Percentiles rank a stretch among this genome's conserved stretches.
phyloP scores from a whole-genome alignment of 805 yeast genomes.

The Lipomyces chichibuensis region DNA sequence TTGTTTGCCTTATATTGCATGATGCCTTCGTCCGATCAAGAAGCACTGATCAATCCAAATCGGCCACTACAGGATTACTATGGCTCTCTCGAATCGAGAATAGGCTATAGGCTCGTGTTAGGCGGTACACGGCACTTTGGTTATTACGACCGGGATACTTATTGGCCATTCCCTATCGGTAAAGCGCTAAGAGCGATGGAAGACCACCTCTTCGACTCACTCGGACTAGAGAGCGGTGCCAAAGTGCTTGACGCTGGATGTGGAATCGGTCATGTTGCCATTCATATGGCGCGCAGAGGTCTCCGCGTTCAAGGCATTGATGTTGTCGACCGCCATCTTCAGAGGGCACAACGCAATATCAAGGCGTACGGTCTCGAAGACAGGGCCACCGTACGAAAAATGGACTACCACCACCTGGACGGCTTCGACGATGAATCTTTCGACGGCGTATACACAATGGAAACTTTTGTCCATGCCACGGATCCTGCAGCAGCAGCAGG shows the following conservation, averaged over 20 bases:
- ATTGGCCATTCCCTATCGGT: background rate
- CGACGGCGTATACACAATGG: conserved; percentile 5
- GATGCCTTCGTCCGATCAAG: background rate
- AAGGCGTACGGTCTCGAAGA: background rate
- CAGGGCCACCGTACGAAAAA: background rate
- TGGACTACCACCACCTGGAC: conserved; percentile 3
- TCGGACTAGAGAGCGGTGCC: background rate
- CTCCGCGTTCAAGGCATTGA: background rate
- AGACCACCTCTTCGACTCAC: conserved; percentile 1
- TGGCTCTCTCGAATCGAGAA: background rate
- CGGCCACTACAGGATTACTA: background rate
- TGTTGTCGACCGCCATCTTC: conserved; percentile 1
- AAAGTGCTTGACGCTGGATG: background rate
- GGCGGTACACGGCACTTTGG: background rate
- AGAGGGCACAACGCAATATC: conserved; percentile 1
- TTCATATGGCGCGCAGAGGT: background rate
- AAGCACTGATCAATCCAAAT: background rate
- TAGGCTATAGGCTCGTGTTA: background rate
- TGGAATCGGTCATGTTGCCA: conserved; percentile 4
- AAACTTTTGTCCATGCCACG: conserved; percentile 3
- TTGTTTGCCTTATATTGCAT: background rate
- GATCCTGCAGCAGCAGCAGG: conserved; percentile 1
- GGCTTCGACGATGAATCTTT: conserved; percentile 5
- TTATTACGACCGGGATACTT: background rate
- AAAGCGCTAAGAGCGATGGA: background rate